These are phyloP conservation scores for Yamadazyma sp. DNA, from an alignment of 805 yeast species.

Conservation along the genomic window DNA sequence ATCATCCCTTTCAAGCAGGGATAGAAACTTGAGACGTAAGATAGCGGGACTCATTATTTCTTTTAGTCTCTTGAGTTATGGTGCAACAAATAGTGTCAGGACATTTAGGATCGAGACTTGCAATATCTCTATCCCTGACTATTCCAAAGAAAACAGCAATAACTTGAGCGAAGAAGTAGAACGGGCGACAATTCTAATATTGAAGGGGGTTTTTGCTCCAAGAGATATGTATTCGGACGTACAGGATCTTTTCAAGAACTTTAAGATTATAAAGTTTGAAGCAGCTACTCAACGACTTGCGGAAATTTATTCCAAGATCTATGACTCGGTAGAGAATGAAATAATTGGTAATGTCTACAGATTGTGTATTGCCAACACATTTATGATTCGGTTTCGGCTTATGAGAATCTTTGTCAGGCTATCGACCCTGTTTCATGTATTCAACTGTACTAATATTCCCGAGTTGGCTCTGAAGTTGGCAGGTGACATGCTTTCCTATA, in stretches of 20 bases:
- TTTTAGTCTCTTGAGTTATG: constrained; percentile 5
- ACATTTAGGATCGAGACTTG: not conserved
- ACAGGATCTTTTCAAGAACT: constrained; percentile 2
- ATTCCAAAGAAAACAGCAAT: constrained; percentile 8
- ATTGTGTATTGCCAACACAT: constrained; percentile 7
- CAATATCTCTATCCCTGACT: constrained; percentile 9
- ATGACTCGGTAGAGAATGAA: no score
- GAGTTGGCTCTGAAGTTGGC: constrained; percentile 1
- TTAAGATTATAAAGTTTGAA: not conserved
- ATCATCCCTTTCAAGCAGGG: not conserved
- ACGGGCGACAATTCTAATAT: constrained; percentile 4
- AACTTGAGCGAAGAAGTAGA: constrained; percentile 10
- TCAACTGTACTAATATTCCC: constrained; percentile 2
- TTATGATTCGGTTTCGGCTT: not conserved
- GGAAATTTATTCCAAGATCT: not conserved
- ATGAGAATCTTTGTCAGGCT: constrained; percentile 3
- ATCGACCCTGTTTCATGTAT: constrained; percentile 11
- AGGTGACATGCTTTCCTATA: constrained; percentile 1
- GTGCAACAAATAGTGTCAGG: constrained; percentile 9
- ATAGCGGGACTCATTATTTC: constrained; percentile 8
- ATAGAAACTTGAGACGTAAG: constrained; percentile 12
- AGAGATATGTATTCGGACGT: constrained; percentile 3
- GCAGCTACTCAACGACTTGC: constrained; percentile 1
- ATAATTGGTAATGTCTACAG: not conserved
- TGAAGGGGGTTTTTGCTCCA: constrained; percentile 4